A percentile compares a stretch with the other conserved stretches of the same genome.
These are phyloP conservation scores for Cladosporium sp. DNA, from an alignment of 2,329 filamentous ascomycete species.

Conservation along the genomic window DNA sequence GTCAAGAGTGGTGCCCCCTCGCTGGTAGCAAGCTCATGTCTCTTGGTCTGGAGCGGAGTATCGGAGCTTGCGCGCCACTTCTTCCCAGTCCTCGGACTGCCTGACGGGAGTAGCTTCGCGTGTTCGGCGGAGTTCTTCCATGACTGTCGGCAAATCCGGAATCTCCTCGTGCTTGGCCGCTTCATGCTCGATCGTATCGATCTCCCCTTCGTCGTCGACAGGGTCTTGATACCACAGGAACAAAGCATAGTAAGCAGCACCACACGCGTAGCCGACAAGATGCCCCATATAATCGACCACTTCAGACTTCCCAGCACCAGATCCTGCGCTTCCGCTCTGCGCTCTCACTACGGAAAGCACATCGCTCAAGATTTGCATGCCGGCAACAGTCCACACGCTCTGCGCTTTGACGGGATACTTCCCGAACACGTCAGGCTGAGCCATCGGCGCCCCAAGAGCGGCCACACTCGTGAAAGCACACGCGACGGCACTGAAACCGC, in stretches of 20 bases:
- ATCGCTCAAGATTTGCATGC: slow-evolving; percentile 1
- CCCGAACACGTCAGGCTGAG: neutral
- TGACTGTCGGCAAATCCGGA: neutral
- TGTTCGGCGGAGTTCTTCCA: neutral
- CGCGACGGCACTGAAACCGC: slow-evolving; percentile 10
- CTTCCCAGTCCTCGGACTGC: slow-evolving; percentile 11
- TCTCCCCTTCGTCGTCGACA: neutral
- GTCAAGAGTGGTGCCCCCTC: neutral
- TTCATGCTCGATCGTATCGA: neutral
- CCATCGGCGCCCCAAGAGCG: neutral
- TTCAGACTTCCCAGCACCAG: neutral
- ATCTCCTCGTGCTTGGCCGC: neutral
- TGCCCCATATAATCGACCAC: slow-evolving; percentile 4
- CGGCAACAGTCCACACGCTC: slow-evolving; percentile 8
- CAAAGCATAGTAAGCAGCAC: slow-evolving; percentile 6
- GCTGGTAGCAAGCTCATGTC: neutral
- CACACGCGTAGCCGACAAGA: slow-evolving; percentile 13
- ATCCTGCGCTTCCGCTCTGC: neutral
- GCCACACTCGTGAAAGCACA: slow-evolving; percentile 15
- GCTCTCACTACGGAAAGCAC: neutral
- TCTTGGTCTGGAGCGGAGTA: neutral
- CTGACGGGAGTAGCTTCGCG: neutral
- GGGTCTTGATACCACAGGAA: neutral
- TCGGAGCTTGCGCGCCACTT: slow-evolving; percentile 9
- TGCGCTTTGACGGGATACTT: neutral